Base-by-base conservation (phyloP, 2,329 filamentous ascomycete species). In the Coniochaeta sp. region DNA sequence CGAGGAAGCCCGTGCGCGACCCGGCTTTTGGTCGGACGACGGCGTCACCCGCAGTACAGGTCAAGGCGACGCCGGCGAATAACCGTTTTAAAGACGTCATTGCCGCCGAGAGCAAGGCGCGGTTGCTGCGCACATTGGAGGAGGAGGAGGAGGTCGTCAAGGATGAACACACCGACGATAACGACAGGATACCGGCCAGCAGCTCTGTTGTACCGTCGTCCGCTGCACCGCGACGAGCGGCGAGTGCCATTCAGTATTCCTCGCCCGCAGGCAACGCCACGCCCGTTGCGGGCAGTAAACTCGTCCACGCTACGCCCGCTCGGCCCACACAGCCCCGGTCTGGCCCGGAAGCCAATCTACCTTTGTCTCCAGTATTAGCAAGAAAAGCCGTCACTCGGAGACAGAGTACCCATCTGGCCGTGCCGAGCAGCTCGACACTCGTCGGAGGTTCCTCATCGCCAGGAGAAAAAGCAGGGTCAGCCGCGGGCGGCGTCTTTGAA, bases 1-100 rank as follows among this genome's bases (percentile, higher is more conserved):
- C 77, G 2, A 83, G 78, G 67, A 87, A 82, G 65, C 79, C 79
- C 7, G 71, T 67, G 14, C 54, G 54, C 9, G 34, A 34, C 31
- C 54, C 54, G 31, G 54, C n/a, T 22, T 34, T 57, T 17, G 54
- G 54, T 6, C 77, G 77, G 71, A 60, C 36, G 38, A 58, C 68
- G 70, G 16, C 67, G 69, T 6, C 71, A 31, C 71, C 76, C 9
- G 71, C 73, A 16, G 69, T 85, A 24, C 75, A 78, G 58, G 78
- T 86, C 58, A 84, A 85, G 68, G 83, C 83, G 5, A 86, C 83
- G 0, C 83, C 83, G 1, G 76, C 77, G 33, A 82, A 79, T 63
- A 78, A 77, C 56, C 78, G 83, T 8, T 85, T 82, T 72, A 80
- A 72, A 60, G 79, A 85, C 64, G 77, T 77, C 1, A 71, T 83